Base-by-base conservation (phyloP, 2,329 filamentous ascomycete genomes). In the Mycogone perniciosa region DNA sequence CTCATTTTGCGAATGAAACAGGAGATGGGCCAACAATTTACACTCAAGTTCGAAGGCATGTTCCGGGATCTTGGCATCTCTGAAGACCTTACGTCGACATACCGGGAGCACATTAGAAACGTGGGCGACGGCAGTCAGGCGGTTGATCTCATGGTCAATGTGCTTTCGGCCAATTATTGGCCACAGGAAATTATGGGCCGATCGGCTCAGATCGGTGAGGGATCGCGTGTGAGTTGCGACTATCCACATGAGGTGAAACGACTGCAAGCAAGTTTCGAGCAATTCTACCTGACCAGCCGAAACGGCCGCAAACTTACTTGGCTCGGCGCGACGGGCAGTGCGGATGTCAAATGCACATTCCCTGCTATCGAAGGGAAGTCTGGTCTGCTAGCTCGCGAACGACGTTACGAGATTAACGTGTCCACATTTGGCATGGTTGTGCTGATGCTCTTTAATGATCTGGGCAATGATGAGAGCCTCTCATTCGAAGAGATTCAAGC, bases 1-100 rank as follows among this genome's bases (percentile, higher is more conserved):
- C 95, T 99, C 81, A 93, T 99, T 47, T 86, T 85, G 0, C 88
- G 92, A 56, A 96, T 99, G 90, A 97, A 96, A 77, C 82, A 93
- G 63, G 92, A 96, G 66, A 82, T 97, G 47, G 93, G 93, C 37
- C 95, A 95, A 66, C 85, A 90, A 59, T 97, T 97, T 66, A 97
- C 93, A 0, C 76, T 82, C 62, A 95, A 95, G 65, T 82, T 99
- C 41, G 93, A 99, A 64, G 88, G 90, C 57, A 97, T 99, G 90
- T 96, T 99, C 74, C 91, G 90, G 69, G 93, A 99, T 63, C 91
- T 97, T 81, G 82, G 85, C 11, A 83, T 91, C 9, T 96, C 91
- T 0, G 83, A 86, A 49, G 92, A 96, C 57, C 77, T 96, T 29
- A 89, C 88, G 0, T 71, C 82, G 9, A 82, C 80, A 50, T 97